Conservation (phyloP, 345 rosid species). For the Mangifera indica region DNA sequence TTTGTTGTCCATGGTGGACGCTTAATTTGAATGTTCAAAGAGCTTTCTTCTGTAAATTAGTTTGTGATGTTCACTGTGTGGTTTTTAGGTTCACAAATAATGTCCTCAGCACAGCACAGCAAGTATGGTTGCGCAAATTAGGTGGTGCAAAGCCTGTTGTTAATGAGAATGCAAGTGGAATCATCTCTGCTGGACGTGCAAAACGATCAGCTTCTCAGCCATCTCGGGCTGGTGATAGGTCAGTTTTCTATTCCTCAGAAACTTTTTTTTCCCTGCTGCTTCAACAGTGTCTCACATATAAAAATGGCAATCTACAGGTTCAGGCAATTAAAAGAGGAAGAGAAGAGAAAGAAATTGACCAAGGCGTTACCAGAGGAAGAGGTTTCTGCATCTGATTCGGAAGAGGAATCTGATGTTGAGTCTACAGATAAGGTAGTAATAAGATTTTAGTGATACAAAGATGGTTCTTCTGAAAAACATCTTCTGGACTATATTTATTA, state of each 20-base stretch:
- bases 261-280: constrained; percentile 12
- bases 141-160: constrained; percentile 92
- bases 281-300: constrained; percentile 14
- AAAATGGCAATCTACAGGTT: constrained; percentile 50
- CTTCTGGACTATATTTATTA: constrained; percentile 2
- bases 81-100: constrained; percentile 85
- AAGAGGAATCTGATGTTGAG: constrained; percentile 61
- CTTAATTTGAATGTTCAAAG: constrained; percentile 3
- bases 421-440: constrained; percentile 44
- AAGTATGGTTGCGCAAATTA: constrained; percentile 90
- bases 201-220: constrained; percentile 81
- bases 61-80: constrained; percentile 9
- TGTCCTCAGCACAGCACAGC: constrained; percentile 94
- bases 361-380: constrained; percentile 58
- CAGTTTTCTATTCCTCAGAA: constrained; percentile 13
- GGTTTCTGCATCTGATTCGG: constrained; percentile 52
- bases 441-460: constrained; percentile 12
- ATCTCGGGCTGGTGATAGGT: constrained; percentile 70
- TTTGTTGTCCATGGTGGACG: background rate
- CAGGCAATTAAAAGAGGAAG: constrained; percentile 71
- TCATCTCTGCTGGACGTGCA: constrained; percentile 92
- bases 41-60: background rate
- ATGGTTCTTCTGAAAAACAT: background rate
- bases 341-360: constrained; percentile 49
- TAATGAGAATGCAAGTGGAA: constrained; percentile 74